phyloP scores from a whole-genome alignment of 352 stramenopile genomes.

The Phytophthora syringae region DNA sequence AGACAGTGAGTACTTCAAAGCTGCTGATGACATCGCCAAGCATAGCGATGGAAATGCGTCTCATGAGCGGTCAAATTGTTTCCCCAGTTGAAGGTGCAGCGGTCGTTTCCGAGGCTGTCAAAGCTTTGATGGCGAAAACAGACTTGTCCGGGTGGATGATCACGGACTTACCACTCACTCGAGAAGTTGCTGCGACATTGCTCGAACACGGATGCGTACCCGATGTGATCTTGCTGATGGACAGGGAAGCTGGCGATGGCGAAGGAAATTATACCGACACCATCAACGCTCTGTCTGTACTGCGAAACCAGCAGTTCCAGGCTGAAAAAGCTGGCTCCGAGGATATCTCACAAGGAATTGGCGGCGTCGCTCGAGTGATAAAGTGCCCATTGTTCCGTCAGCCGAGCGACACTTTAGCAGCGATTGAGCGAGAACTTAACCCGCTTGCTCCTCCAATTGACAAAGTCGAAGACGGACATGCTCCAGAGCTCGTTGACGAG shows the following conservation, averaged over 20 bases:
- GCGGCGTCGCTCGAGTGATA: constrained; percentile 19
- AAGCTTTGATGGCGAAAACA: constrained; percentile 23
- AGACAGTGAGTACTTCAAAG: constrained; percentile 35
- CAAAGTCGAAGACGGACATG: constrained; percentile 47
- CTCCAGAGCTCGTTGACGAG: constrained; percentile 25
- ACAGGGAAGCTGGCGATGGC: constrained; percentile 35
- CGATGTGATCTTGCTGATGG: constrained; percentile 55
- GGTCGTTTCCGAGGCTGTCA: constrained; percentile 31
- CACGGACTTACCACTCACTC: constrained; percentile 50
- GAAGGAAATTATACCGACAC: background rate
- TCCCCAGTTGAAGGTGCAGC: constrained; percentile 23
- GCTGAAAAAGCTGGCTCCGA: constrained; percentile 21
- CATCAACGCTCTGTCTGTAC: constrained; percentile 11
- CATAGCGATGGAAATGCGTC: constrained; percentile 45
- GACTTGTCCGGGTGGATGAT: constrained; percentile 51
- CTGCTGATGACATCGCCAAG: constrained; percentile 35
- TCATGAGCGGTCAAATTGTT: constrained; percentile 47
- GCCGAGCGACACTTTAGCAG: constrained; percentile 38
- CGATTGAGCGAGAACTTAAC: constrained; percentile 41
- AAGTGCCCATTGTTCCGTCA: constrained; percentile 33
- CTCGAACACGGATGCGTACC: constrained; percentile 54
- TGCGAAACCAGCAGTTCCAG: constrained; percentile 42
- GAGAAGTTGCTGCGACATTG: constrained; percentile 42
- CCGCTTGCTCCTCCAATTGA: constrained; percentile 56
- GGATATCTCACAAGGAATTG: constrained; percentile 24